These are phyloP conservation scores for Galerina marginata DNA, from an alignment of 768 basidiomycete genomes.

Conservation along the genomic window DNA sequence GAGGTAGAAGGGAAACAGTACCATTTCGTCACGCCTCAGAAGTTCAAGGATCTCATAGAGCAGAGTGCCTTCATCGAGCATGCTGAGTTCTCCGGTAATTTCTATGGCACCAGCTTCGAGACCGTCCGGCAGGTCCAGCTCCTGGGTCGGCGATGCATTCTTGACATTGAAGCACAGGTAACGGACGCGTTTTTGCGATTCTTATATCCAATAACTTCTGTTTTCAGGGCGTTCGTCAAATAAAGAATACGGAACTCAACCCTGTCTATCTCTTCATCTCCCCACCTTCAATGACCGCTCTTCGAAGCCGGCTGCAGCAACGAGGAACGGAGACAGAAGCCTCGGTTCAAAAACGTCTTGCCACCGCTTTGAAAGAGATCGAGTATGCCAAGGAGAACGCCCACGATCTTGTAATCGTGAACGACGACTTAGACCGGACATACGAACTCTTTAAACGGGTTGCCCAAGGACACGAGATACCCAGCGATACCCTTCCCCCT, in stretches of 20 bases:
- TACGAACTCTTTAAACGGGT: conserved; percentile 78
- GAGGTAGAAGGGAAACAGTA: conserved; percentile 87
- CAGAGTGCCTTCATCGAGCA: conserved; percentile 89
- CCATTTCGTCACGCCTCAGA: conserved; percentile 77
- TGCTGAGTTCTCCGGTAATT: conserved; percentile 91
- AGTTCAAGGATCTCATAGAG: conserved; percentile 71
- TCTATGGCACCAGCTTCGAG: conserved; percentile 89
- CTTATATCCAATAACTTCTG: conserved; percentile 10
- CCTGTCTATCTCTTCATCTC: conserved; percentile 93
- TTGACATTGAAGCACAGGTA: conserved; percentile 97
- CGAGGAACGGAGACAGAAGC: conserved; percentile 87
- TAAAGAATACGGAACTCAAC: conserved; percentile 81
- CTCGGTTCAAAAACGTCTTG: conserved; percentile 75
- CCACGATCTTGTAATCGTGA: conserved; percentile 87
- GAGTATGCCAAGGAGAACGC: conserved; percentile 78
- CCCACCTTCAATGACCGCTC: conserved; percentile 77
- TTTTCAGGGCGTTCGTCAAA: conserved; percentile 85
- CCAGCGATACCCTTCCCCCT: conserved; percentile 69
- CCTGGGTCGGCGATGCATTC: conserved; percentile 81
- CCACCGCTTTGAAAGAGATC: conserved; percentile 80
- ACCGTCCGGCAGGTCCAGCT: conserved; percentile 73
- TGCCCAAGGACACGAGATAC: conserved; percentile 69
- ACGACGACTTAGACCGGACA: conserved; percentile 86
- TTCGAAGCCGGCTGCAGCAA: conserved; percentile 71
- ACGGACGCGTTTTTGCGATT: not conserved